phyloP scores from a whole-genome alignment of 2,329 filamentous ascomycete genomes.

The Arthroderma sp. region DNA sequence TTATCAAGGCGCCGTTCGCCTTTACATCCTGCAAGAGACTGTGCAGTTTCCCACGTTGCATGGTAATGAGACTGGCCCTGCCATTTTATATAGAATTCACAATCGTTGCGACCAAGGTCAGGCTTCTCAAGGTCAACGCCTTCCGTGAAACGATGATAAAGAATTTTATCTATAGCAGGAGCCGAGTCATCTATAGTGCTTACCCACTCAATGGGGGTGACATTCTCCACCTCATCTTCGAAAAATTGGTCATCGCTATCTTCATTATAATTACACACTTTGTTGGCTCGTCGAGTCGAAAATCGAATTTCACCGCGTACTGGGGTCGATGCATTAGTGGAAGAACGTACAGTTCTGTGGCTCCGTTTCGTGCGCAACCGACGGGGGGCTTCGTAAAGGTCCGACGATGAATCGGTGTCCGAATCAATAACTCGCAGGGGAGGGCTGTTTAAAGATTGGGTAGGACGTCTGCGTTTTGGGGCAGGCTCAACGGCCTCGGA shows the following conservation, averaged over 20 bases:
- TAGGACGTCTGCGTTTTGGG: constrained; percentile 35
- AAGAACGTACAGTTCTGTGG: constrained; percentile 54
- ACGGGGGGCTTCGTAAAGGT: constrained; percentile 65
- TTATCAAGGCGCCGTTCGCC: constrained; percentile 87
- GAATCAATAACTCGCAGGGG: constrained; percentile 22
- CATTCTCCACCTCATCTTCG: constrained; percentile 44
- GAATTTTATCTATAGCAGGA: constrained; percentile 78
- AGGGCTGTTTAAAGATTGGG: constrained; percentile 34
- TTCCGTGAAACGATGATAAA: constrained; percentile 71
- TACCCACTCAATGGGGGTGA: constrained; percentile 57
- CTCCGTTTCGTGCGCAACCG: constrained; percentile 63
- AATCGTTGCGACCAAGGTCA: constrained; percentile 48
- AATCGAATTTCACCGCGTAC: constrained; percentile 73
- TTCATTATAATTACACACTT: constrained; percentile 56
- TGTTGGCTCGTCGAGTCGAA: constrained; percentile 73
- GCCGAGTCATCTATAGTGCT: constrained; percentile 56
- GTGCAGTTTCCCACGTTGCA: constrained; percentile 82
- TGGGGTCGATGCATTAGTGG: constrained; percentile 49
- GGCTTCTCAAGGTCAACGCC: constrained; percentile 36
- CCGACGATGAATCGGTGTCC: constrained; percentile 44
- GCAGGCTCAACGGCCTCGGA: constrained; percentile 36
- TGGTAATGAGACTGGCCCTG: constrained; percentile 90
- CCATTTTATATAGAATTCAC: constrained; percentile 92
- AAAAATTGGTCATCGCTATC: constrained; percentile 48
- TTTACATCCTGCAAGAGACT: constrained; percentile 60